These are phyloP conservation scores for Parietaria judaica DNA, from an alignment of 306 rosid genomes.

Conservation along the genomic window DNA sequence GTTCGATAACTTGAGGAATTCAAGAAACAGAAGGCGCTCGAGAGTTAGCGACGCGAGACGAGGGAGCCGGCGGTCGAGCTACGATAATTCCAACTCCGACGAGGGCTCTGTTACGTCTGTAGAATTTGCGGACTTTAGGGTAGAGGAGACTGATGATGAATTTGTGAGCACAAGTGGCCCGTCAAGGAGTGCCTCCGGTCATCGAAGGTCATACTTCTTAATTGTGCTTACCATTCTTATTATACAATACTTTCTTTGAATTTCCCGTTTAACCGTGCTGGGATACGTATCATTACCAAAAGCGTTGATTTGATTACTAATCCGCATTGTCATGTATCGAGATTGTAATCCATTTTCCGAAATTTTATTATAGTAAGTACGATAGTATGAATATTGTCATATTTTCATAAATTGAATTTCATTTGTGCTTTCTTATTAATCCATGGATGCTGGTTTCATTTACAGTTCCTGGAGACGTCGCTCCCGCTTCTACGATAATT, in stretches of 20 bases:
- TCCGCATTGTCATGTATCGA: no score
- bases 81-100: slow-evolving; percentile 68
- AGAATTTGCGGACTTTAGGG: slow-evolving; percentile 56
- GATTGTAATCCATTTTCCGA: no score
- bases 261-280: no score
- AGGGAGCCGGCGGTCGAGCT: slow-evolving; percentile 58
- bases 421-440: slow-evolving; percentile 5
- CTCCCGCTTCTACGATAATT: slow-evolving; percentile 73
- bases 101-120: slow-evolving; percentile 75
- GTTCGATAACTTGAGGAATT: slow-evolving; percentile 76
- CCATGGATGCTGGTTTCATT: slow-evolving; percentile 15
- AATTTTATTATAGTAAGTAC: no score
- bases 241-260: neutral
- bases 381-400: no score
- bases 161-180: slow-evolving; percentile 44
- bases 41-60: slow-evolving; percentile 62
- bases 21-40: slow-evolving; percentile 78
- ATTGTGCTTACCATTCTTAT: slow-evolving; percentile 4
- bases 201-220: slow-evolving; percentile 51
- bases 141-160: slow-evolving; percentile 71
- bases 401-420: no score
- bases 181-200: slow-evolving; percentile 52
- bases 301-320: no score
- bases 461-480: slow-evolving; percentile 67
- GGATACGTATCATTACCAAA: no score